Conservation (phyloP, 768 basidiomycete species). For the Gautieria morchelliformis region DNA sequence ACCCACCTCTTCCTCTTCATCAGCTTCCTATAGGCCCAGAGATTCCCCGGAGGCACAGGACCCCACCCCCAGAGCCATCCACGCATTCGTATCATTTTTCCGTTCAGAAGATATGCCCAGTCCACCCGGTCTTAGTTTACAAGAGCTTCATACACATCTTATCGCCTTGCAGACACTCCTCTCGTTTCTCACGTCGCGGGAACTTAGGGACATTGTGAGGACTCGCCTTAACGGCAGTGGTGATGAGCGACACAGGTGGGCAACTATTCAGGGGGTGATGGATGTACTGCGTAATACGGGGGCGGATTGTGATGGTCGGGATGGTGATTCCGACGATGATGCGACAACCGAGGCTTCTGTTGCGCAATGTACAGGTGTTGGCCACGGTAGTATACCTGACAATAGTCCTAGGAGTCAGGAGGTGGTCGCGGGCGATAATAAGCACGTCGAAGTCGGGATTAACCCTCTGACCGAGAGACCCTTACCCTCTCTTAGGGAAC, state of each 20-base stretch:
- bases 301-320: background rate
- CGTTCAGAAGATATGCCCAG: background rate
- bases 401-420: no score
- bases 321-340: background rate
- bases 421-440: no score
- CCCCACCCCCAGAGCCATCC: background rate
- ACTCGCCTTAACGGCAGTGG: background rate
- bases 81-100: conserved; percentile 1
- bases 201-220: background rate
- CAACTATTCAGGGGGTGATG: background rate
- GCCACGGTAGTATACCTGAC: background rate
- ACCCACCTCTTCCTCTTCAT: conserved; percentile 4
- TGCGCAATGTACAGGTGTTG: background rate
- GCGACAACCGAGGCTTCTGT: background rate
- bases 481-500: no score
- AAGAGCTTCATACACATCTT: conserved; percentile 1
- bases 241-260: background rate
- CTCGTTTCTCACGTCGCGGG: background rate
- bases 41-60: background rate
- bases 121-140: background rate
- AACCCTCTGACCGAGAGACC: no score
- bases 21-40: background rate
- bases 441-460: no score
- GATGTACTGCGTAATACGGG: conserved; percentile 4
- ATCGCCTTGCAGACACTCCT: conserved; percentile 1